Conservation (phyloP, 2,329 filamentous ascomycete genomes). For the Alternaria longipes region DNA sequence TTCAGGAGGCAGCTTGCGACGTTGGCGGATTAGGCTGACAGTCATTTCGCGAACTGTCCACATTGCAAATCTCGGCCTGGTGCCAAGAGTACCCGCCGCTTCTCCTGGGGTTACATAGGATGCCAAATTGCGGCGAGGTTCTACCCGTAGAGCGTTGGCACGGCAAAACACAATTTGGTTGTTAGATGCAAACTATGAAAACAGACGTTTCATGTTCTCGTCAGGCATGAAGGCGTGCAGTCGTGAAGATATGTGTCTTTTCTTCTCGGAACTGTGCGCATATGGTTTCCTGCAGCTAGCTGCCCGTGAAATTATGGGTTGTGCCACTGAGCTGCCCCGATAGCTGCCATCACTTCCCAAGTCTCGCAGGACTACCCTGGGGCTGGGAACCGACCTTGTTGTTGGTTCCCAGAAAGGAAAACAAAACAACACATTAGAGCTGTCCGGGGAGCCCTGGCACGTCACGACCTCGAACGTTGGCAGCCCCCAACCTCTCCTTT, state of each 20-base stretch:
- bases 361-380: not conserved
- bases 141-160: conserved; percentile 4
- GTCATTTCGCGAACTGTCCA: conserved; percentile 23
- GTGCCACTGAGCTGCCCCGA: not conserved
- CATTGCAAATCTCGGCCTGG: conserved; percentile 16
- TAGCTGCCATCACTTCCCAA: not conserved
- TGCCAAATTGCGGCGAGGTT: conserved; percentile 1
- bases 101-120: conserved; percentile 9
- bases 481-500: not conserved
- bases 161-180: conserved; percentile 3
- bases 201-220: not conserved
- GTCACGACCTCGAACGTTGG: not conserved
- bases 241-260: not conserved
- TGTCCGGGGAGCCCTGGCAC: not conserved
- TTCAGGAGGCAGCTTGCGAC: conserved; percentile 16
- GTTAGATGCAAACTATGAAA: not conserved
- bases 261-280: not conserved
- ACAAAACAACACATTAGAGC: conserved; percentile 4
- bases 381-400: not conserved
- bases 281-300: not conserved
- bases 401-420: not conserved
- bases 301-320: not conserved
- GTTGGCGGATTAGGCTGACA: conserved; percentile 18
- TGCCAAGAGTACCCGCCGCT: conserved; percentile 26
- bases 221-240: not conserved